Base-by-base conservation (phyloP, 208 protist species). In the Leishmania major region DNA sequence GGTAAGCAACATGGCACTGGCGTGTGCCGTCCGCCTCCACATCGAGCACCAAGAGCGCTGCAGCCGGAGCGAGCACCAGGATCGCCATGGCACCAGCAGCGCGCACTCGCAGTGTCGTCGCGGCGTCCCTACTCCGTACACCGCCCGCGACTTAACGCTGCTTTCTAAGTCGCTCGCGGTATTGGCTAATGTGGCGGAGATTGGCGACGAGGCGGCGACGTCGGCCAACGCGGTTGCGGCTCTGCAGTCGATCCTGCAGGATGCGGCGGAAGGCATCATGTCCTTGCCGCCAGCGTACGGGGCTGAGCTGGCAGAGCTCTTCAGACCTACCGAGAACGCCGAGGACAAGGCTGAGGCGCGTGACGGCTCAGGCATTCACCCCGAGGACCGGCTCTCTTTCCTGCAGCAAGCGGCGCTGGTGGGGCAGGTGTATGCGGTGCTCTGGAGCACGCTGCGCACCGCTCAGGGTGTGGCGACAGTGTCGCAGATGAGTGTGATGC, bases 201-300 rank as follows among this genome's bases (percentile, higher is more conserved):
- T 89, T 28, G 90, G 90, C 15, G 89, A 94, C 75, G 84, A 88
- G 35, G 82, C 90, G 47, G 84, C 88, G 1, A 84, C 78, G 3
- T 94, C 91, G 6, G 71, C 81, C 53, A 96, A 96, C 84, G 88
- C 92, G n/a, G 77, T 96, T 45, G 90, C 93, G 22, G 91, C 88
- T n/a, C 82, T 96, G 51, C 88, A 95, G 69, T 83, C 83, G 3
- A 77, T 96, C 8, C 74, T 96, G 75, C 57, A 79, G 22, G 88
- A 91, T 51, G 84, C 85, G 15, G 81, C 80, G 19, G 84, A 87
- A 69, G 83, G 77, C 73, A 76, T 95, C 7, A 59, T 81, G 55
- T 62, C 75, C 31, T 49, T 95, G 70, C 75, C 87, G 25, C 10
- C 7, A 0, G 78, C 79, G 22, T 88, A 88, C 82, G 70, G 64